Evolutionary conservation across 129 eudicot species (phyloP), one percentile per base, ranked within the genome.

Genomic region (Arctium minus): DNA sequence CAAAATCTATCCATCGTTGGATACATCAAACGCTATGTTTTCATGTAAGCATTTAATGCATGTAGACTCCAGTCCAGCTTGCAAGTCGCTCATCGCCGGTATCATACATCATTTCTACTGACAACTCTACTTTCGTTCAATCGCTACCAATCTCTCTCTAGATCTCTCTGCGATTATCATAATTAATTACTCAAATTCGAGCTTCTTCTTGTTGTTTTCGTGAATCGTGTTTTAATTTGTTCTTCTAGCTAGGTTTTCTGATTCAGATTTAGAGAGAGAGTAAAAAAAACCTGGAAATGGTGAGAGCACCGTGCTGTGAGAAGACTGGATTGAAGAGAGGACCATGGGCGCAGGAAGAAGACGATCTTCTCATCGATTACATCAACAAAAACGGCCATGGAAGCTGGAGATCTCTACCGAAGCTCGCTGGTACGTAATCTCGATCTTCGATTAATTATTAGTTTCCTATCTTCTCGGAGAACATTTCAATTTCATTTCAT

Each of bases 351-450:
- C 84, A 87, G 39, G 97, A 92, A 73, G 98, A 94, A 90, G 98
- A 94, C 77, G 92, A 89, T 31, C 73, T 88, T 74, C 86, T 94
- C 15, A 17, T 89, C 27, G 83, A 92, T 3, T 89, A 75, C 73
- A 90, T 94, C 74, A 84, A 83, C 82, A 81, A 82, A 75, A 81
- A 92, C 80, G 98, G 98, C 56, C 93, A 90, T 85, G 93, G 94
- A 11, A 92, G 90, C 91, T 94, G 98, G 98, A 87, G 98, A 44
- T 89, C 98, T 87, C 93, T 94, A 9, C 98, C 98, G 15, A 92
- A 92, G 73, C 92, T 81, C 72, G 97, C 98, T 76, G 98, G 97
- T 94, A 39, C 53, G 40, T 42, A 22, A n/a, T 33, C 32, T 75
- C 69, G 32, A n/a, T 68, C 67, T 48, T n/a, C 15, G 33, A 22